Evolutionary conservation across 768 basidiomycete genomes (phyloP).

Genomic region (Kwoniella newhampshirensis): DNA sequence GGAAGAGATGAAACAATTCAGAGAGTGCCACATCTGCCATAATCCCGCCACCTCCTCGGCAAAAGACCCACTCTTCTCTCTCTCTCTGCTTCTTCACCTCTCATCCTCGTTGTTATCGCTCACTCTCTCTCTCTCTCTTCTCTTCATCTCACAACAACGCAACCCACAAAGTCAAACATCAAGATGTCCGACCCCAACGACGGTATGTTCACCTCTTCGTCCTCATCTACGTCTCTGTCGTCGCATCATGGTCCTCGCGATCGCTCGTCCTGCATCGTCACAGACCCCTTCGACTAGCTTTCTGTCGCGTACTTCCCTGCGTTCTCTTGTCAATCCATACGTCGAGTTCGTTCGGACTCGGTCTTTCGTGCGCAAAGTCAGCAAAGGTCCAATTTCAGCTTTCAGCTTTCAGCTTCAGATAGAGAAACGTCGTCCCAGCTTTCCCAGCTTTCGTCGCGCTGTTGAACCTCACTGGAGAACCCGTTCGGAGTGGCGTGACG

Average conservation of each 20-base stretch:
- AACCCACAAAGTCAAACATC: slow-evolving; percentile 5
- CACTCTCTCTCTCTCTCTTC: background rate
- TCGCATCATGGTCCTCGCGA: slow-evolving; percentile 6
- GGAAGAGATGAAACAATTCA: too few relatives aligned
- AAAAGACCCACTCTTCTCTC: too few relatives aligned
- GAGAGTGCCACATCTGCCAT: too few relatives aligned
- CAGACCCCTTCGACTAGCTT: background rate
- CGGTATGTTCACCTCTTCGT: slow-evolving; percentile 39
- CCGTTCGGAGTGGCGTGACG: too few relatives aligned
- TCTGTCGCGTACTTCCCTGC: background rate
- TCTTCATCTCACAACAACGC: background rate
- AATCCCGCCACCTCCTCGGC: too few relatives aligned
- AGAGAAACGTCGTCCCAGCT: background rate
- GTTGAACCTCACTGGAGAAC: too few relatives aligned
- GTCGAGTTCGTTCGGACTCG: too few relatives aligned
- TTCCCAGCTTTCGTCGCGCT: too few relatives aligned
- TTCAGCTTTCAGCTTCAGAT: slow-evolving; percentile 1
- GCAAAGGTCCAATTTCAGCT: background rate
- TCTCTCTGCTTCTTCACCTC: slow-evolving; percentile 4
- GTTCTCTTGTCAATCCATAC: too few relatives aligned
- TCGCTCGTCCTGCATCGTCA: slow-evolving; percentile 1
- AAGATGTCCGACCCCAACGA: slow-evolving; percentile 52
- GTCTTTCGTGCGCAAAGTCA: too few relatives aligned
- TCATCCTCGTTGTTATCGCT: background rate
- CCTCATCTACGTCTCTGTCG: background rate